phyloP scores from a whole-genome alignment of 2,329 filamentous ascomycete species.

The Monilinia fructicola region DNA sequence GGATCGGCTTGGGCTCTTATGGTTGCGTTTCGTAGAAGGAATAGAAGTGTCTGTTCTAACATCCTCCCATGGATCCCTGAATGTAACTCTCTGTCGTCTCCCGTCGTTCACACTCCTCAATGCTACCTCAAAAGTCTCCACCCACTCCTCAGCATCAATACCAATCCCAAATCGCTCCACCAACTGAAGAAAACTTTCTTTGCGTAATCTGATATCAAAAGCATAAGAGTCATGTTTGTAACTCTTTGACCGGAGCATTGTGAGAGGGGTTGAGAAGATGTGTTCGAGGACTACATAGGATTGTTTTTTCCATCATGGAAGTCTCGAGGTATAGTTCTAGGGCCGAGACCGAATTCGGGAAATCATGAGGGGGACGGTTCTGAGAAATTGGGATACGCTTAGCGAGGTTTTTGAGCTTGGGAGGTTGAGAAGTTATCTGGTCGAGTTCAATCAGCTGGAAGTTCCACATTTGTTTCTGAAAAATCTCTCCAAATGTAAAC shows the following conservation, averaged over 20 bases:
- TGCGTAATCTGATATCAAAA: slow-evolving; percentile 1
- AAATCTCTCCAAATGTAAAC: neutral
- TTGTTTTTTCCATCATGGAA: neutral
- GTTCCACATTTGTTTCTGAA: neutral
- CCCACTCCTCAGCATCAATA: neutral
- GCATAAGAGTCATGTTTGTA: neutral
- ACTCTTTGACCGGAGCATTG: neutral
- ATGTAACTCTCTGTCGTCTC: neutral
- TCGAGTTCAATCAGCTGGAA: neutral
- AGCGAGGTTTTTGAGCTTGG: neutral
- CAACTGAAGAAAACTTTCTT: neutral
- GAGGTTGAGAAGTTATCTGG: neutral
- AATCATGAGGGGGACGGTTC: neutral
- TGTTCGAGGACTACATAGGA: slow-evolving; percentile 8
- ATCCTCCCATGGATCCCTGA: slow-evolving; percentile 7
- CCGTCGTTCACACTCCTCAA: neutral
- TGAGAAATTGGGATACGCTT: neutral
- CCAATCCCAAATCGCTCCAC: neutral
- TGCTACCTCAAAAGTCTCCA: neutral
- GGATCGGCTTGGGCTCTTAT: neutral
- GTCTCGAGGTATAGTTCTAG: neutral
- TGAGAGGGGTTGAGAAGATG: neutral
- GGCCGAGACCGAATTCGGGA: neutral
- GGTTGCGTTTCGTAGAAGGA: no score
- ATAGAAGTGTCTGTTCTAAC: neutral